phyloP scores from a whole-genome alignment of 208 protist species.

The Acanthamoeba castellanii region DNA sequence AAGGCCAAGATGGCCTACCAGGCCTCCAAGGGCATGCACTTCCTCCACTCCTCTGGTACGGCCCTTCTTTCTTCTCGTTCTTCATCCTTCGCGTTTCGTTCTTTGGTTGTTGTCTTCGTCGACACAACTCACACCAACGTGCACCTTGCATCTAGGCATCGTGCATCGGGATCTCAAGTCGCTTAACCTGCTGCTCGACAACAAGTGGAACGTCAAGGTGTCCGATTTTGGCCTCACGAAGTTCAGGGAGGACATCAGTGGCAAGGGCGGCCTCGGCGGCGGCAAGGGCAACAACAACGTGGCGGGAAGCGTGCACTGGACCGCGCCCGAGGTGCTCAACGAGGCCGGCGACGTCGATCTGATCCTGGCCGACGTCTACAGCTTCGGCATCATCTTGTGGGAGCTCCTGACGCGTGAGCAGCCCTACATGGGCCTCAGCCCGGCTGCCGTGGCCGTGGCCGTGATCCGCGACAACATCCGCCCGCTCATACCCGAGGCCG shows the following conservation, averaged over 20 bases:
- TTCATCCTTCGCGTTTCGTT: too few relatives aligned
- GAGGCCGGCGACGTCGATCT: background rate
- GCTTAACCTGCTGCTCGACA: conserved; percentile 48
- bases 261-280: background rate
- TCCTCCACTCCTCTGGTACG: background rate
- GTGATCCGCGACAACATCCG: background rate
- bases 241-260: background rate
- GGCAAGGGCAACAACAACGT: conserved; percentile 7
- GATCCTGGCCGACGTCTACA: conserved; percentile 15
- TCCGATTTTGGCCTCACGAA: conserved; percentile 40
- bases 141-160: too few relatives aligned
- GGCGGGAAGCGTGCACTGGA: conserved; percentile 14
- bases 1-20: background rate
- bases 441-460: background rate
- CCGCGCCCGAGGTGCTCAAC: conserved; percentile 38
- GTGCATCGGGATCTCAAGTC: background rate
- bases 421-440: background rate
- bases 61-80: too few relatives aligned
- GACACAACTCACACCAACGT: too few relatives aligned
- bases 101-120: too few relatives aligned
- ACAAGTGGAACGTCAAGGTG: conserved; percentile 52
- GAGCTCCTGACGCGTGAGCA: conserved; percentile 7
- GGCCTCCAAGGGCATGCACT: background rate
- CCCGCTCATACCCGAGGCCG: background rate
- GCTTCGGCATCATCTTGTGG: conserved; percentile 9